Base-by-base conservation (phyloP, 2,329 filamentous ascomycete species). In the Pestalotiopsis fici region DNA sequence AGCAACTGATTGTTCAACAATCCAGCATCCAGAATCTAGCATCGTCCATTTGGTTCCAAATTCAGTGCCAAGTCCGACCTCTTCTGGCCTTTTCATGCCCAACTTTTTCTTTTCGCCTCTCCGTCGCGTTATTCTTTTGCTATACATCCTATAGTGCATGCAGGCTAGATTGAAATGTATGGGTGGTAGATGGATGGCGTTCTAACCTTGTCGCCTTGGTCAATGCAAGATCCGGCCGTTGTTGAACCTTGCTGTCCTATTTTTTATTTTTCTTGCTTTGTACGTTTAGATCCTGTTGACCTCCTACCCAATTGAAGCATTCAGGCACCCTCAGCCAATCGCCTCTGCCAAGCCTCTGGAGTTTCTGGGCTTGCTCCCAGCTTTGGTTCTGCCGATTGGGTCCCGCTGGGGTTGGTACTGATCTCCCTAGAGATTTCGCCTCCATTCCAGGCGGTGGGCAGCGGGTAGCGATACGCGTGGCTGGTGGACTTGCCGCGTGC, bases 321-420 rank as follows among this genome's bases (percentile, higher is more conserved):
- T 18, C 43, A 21, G 21, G 18, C 43, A n/a, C 21, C 43, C 43
- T 50, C 43, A 50, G 3, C 43, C 43, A 50, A 50, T 50, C 43
- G 43, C 43, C 43, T 50, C 15, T 50, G 43, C 43, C 43, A 50
- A 50, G 43, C 11, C 43, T 43, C 18, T n/a, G 11, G 31, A 35
- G n/a, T 9, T 21, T 50, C 21, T 50, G 43, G 55, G 55, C 50
- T 50, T n/a, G 43, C 9, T 50, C 43, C 43, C 43, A 50, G 43
- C 43, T 50, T n/a, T 18, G 21, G 15, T 64, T 55, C 61, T 64
- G 47, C 61, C 61, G 61, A 64, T 28, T 43, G 61, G 47, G 15
- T 43, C n/a, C 21, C 9, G 18, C 61, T 18, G 50, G 31, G 47
- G 47, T 55, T 64, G 61, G 61, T 39, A 64, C 31, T 64, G 61